Conservation (phyloP, 257 asterid genomes). For the Solanum pinnatisectum region DNA sequence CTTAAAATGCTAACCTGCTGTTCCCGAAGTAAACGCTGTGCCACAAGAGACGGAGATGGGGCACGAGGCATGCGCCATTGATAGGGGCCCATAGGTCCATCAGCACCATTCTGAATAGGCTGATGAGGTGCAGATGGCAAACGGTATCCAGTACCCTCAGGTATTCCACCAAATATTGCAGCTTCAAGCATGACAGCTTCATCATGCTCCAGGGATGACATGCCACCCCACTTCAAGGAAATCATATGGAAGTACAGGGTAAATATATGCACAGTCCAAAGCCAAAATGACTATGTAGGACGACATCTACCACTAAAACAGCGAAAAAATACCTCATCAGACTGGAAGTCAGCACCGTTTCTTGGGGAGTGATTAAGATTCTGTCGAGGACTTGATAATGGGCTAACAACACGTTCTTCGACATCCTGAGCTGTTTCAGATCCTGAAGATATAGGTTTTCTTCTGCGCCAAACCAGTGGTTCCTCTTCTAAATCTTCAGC, state of each 20-base stretch:
- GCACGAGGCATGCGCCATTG: constrained; percentile 53
- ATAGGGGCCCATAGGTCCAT: constrained; percentile 35
- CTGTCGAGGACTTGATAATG: constrained; percentile 58
- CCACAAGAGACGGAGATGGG: constrained; percentile 93
- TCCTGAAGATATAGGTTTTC: constrained; percentile 47
- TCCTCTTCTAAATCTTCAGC: constrained; percentile 70
- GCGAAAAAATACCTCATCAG: constrained; percentile 47
- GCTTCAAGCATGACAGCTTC: constrained; percentile 99
- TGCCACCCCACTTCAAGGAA: constrained; percentile 89
- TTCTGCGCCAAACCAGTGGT: constrained; percentile 69
- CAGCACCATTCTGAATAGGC: constrained; percentile 50
- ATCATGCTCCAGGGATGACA: constrained; percentile 92
- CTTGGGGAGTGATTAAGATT: constrained; percentile 23
- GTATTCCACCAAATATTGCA: constrained; percentile 94
- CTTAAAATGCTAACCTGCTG: constrained; percentile 64
- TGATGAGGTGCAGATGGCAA: constrained; percentile 57
- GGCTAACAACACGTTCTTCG: constrained; percentile 52
- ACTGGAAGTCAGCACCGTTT: constrained; percentile 42
- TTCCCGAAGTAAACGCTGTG: constrained; percentile 88
- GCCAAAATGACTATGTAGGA: neutral
- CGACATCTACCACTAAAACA: neutral
- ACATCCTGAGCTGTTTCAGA: constrained; percentile 31
- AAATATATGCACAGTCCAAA: neutral
- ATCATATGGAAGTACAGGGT: neutral
- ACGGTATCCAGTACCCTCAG: constrained; percentile 64